Evolutionary conservation across 2,329 filamentous ascomycete species (phyloP), one percentile per base, ranked within the genome.

Genomic region (Pseudogymnoascus sp.): DNA sequence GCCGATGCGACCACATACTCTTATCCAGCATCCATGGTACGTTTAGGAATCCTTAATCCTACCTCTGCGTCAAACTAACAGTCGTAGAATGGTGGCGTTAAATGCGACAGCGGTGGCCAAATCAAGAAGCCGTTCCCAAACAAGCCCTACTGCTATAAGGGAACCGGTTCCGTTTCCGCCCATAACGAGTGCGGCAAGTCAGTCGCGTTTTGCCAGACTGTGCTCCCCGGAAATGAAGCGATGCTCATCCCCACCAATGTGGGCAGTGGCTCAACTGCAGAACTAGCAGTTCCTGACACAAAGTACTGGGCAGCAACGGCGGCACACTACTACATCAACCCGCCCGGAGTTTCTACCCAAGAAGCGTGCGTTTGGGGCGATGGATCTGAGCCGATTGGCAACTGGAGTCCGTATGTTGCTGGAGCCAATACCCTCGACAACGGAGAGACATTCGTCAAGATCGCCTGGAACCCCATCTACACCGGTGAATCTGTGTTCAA

Each of bases 221-320:
- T 91, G 12, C 75, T 92, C 65, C 89, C 89, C 16, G 89, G 89
- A 59, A 88, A 91, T 69, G 89, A 92, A 76, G 87, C 87, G 65
- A 92, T 92, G 89, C 78, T 92, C 68, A 92, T 92, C 69, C 88
- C 89, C 14, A 92, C 88, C n/a, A 74, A 85, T 65, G 85, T 92
- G 55, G 70, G 78, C 21, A 76, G 78, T 65, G 43, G 23, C 2
- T 12, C 26, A 29, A 71, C 70, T 23, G 78, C 79, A n/a, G 81
- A 80, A 31, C 78, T 93, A 62, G 88, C 90, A 59, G 88, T 92
- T 37, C 90, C 90, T 7, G 86, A 80, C 63, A 75, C 80, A 16
- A 80, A 76, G 62, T 92, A 92, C 74, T 92, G 89, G 89, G 83
- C 80, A 68, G 74, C 76, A 49, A 92, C 89, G 11, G 83, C 89